Conservation (phyloP, 495 filamentous ascomycete genomes). For the Trichocladium antarcticum region DNA sequence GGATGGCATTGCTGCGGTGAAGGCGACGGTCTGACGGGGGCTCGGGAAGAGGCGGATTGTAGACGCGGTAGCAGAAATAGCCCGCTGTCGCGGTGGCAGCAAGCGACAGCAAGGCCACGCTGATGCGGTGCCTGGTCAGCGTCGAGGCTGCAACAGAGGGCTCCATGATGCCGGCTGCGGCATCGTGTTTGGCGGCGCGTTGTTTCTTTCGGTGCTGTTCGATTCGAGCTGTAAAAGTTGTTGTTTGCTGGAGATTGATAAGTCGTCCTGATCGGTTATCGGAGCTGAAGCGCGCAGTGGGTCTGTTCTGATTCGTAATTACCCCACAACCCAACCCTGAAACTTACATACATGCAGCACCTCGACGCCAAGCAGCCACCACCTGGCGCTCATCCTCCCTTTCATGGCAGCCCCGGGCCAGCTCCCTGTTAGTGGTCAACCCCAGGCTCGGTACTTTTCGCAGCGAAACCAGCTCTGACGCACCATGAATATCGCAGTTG, state of each 20-base stretch:
- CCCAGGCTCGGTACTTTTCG: not conserved
- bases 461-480: not conserved
- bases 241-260: not conserved
- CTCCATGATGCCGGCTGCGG: constrained; percentile 23
- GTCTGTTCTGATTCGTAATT: no score
- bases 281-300: not conserved
- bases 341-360: no score
- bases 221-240: no score
- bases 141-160: constrained; percentile 31
- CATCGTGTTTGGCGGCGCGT: constrained; percentile 13
- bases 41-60: constrained; percentile 17
- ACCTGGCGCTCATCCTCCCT: no score
- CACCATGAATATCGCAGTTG: constrained; percentile 37
- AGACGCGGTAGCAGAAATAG: constrained; percentile 31
- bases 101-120: constrained; percentile 29
- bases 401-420: not conserved
- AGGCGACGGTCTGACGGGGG: constrained; percentile 27
- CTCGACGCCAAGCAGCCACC: no score
- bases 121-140: constrained; percentile 33
- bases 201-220: not conserved
- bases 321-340: no score
- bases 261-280: not conserved
- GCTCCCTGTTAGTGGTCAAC: not conserved
- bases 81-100: constrained; percentile 28
- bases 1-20: constrained; percentile 50